Evolutionary conservation across 1,139 yeast genomes (phyloP), one percentile per base, ranked within the genome.

Genomic region (Candida sanyaensis): DNA sequence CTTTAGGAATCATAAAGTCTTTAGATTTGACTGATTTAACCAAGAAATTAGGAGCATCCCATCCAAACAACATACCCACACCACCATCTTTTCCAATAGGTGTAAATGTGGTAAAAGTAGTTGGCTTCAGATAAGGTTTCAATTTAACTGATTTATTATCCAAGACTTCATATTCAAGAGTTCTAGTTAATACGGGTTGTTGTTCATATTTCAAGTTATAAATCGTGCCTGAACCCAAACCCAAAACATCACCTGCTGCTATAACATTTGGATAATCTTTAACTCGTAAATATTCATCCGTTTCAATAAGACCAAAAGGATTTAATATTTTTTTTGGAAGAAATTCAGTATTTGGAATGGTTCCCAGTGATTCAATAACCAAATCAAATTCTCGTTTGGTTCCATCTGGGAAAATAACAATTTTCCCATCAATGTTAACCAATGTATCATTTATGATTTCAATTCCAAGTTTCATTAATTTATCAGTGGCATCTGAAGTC

Each of bases 41-140:
- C 9, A 68, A 12, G 47, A 71, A 69, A 41, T 49, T 63, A 2
- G 77, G 76, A 8, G 62, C 45, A 3, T 50, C 33, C 54, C 59
- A 62, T 5, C 74, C 75, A 49, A 56, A 65, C 0, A 59, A 28
- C 7, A 57, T 42, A 12, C 74, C 76, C 43, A 71, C 69, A 24
- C 77, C 78, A 23, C 74, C 74, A 2, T 58, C 53, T 51, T 59
- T 63, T 4, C 74, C 68, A 42, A 72, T 61, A 10, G 78, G 77
- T 10, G 70, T 63, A 1, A 68, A 11, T 10, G 58, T 44, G 1
- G 56, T 55, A 5, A 41, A 37, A n/a, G 43, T 44, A 5, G 50
- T 46, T 6, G 53, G 36, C 7, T 41, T 44, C 26, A 46, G 48
- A 43, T 58, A 62, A 6, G 57, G 44, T 37, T 51, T 55, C 24